These are phyloP conservation scores for Parastagonospora avenae DNA, from an alignment of 2,329 filamentous ascomycete species.

Conservation along the genomic window DNA sequence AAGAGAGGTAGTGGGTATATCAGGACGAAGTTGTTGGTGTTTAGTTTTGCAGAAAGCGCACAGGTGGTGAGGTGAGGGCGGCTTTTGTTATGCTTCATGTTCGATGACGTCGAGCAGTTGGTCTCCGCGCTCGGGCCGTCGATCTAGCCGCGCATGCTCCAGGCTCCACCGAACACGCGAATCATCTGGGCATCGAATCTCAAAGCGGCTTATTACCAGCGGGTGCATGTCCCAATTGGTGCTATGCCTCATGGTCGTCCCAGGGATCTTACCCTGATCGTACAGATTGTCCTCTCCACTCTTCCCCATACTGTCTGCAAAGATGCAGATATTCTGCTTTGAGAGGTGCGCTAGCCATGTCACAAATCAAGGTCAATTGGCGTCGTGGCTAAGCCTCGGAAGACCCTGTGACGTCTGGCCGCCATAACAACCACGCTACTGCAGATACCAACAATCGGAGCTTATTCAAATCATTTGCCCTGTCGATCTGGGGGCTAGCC, in stretches of 20 bases:
- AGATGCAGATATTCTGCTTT: not conserved
- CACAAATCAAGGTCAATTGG: conserved; percentile 10
- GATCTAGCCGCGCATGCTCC: conserved; percentile 2
- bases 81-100: conserved; percentile 28
- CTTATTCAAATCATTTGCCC: conserved; percentile 6
- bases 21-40: conserved; percentile 4
- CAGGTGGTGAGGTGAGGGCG: conserved; percentile 15
- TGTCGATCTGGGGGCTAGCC: conserved; percentile 1
- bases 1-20: not conserved
- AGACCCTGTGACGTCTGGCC: conserved; percentile 20
- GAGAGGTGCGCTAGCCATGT: not conserved
- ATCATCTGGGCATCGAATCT: conserved; percentile 10
- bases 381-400: conserved; percentile 13
- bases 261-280: not conserved
- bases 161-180: conserved; percentile 21
- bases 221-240: conserved; percentile 12
- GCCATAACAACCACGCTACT: conserved; percentile 16
- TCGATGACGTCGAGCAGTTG: conserved; percentile 24
- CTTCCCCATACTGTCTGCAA: not conserved
- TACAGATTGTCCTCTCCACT: not conserved
- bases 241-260: not conserved
- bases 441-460: not conserved
- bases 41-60: conserved; percentile 12
- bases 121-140: not conserved
- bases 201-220: not conserved